phyloP scores from a whole-genome alignment of 495 filamentous ascomycete species.

The Neurospora tetraspora region DNA sequence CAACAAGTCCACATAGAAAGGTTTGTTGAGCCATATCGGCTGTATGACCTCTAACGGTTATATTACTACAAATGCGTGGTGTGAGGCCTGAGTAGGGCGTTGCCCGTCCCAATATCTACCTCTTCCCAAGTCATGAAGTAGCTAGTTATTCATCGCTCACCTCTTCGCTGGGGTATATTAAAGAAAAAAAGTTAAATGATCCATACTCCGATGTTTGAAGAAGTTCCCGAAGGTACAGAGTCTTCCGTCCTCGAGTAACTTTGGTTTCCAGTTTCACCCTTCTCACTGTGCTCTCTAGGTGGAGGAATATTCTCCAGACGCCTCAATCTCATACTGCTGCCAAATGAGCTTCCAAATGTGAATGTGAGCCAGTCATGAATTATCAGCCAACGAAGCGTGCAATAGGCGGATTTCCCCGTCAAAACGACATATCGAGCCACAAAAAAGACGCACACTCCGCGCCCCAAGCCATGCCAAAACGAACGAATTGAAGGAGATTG shows the following conservation, averaged over 20 bases:
- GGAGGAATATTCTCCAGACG: background rate
- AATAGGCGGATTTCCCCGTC: background rate
- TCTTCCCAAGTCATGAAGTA: conserved; percentile 1
- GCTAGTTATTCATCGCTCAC: background rate
- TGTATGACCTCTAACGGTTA: background rate
- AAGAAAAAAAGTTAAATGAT: conserved; percentile 3
- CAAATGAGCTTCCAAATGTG: background rate
- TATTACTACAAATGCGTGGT: background rate
- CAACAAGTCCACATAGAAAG: background rate
- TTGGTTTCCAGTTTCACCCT: background rate
- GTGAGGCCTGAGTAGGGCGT: background rate
- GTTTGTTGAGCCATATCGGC: background rate
- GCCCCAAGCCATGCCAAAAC: background rate
- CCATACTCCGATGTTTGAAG: background rate
- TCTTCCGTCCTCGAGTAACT: background rate
- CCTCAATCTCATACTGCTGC: conserved; percentile 1
- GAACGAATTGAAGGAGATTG: background rate
- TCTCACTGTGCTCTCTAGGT: background rate
- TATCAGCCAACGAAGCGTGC: background rate
- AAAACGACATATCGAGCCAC: background rate
- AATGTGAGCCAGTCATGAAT: background rate
- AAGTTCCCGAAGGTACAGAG: background rate
- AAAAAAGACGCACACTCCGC: background rate
- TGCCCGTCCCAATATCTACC: background rate
- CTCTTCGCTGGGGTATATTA: conserved; percentile 2